Evolutionary conservation across 78 protist species (phyloP), one percentile per base, ranked within the genome.

Genomic region (Fonticula alba): DNA sequence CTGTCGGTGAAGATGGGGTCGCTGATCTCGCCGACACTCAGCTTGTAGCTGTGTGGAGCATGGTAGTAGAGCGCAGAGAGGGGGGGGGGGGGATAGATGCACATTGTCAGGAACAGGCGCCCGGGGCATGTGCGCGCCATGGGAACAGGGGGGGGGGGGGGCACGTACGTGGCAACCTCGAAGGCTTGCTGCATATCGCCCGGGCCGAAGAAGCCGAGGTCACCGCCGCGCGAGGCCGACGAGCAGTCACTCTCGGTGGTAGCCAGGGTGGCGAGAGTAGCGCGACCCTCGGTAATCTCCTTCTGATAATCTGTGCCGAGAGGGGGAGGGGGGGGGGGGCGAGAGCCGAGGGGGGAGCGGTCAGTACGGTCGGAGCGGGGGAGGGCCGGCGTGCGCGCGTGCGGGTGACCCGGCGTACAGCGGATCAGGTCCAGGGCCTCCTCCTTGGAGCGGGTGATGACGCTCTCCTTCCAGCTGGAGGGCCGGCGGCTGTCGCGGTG

Each of bases 161-260:
- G n/a, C n/a, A n/a, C n/a, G n/a, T n/a, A n/a, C n/a, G n/a, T n/a
- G n/a, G n/a, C n/a, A n/a, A n/a, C n/a, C n/a, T n/a, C 3, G 43
- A 10, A 62, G 29, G 38, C 43, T 35, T 52, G 74, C 50, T 80
- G 86, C 91, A 84, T 84, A 52, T 74, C 78, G 2, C 91, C 91
- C 50, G 73, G 71, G n/a, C 68, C 77, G 36, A 84, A 84, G 14
- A 43, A 31, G 31, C 78, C 91, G 7, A 84, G 72, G 52, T 70
- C 72, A 5, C 91, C 91, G 38, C 85, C 83, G 3, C 56, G 26
- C 37, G 54, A 50, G n/a, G 91, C 91, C 29, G 66, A 37, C 24
- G 72, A 38, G 61, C 91, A 84, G 62, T 84, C 91, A 15, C 79
- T 69, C 58, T 64, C 66, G 31, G 55, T 32, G 4, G 54, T 31